Base-by-base conservation (phyloP, 805 yeast species). In the Metschnikowia shivogae region DNA sequence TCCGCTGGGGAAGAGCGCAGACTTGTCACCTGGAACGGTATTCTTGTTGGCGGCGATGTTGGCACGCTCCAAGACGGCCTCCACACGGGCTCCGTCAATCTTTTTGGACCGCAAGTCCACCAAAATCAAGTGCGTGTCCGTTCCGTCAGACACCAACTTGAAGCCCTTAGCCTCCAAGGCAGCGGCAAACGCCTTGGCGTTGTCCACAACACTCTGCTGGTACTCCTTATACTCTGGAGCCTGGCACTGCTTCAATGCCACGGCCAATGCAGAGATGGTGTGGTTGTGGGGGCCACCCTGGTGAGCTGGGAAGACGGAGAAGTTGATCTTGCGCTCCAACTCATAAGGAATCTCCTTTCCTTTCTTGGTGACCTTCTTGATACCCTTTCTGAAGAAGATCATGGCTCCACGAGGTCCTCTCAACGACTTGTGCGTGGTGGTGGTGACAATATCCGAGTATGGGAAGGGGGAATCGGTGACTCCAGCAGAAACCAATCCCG, bases 251-350 rank as follows among this genome's bases (percentile, higher is more conserved):
- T 88, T 88, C 61, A 92, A 78, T 32, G 98, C 98, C 46, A 89
- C 92, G 28, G 98, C 95, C 58, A 92, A 76, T 17, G 98, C 98
- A 53, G 96, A 82, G 62, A 92, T 92, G 58, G 98, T 92, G 72
- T 92, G 97, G 75, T 92, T 92, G 71, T 92, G 98, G 56, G 99
- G 99, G 63, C 99, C 99, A 76, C 99, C 99, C 76, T 92, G 99
- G 69, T 92, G 98, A 54, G 95, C 98, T 57, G 99, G 99, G 87
- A 92, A 92, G 45, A 92, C 98, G 28, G 97, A 88, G 64, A 92
- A 92, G 78, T 92, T 92, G 70, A 92, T 89, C 65, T 82, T 85
- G 63, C 82, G 81, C 70, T 92, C 98, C 62, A 92, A 79, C 60
- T 92, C 97, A 66, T 89, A 90, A 42, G 77, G 72, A 45, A 85